A percentile compares a stretch with the other conserved stretches of the same genome.
phyloP scores from a whole-genome alignment of 2,329 filamentous ascomycete genomes.

The Talaromyces sp. region DNA sequence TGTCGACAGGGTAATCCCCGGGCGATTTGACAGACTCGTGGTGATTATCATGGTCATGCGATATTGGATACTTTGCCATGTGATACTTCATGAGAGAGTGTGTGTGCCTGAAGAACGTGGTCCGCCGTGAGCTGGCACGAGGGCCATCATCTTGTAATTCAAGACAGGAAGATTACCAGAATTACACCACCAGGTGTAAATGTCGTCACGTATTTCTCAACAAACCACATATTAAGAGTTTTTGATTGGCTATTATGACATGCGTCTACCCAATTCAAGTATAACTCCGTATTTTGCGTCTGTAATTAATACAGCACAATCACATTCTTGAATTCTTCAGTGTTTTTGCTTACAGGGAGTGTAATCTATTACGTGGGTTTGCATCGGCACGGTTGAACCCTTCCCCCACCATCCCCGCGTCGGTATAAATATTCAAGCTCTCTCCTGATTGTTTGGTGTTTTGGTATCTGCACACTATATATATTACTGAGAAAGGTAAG shows the following conservation, averaged over 20 bases:
- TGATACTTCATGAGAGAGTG: background rate
- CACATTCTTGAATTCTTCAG: background rate
- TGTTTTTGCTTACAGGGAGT: background rate
- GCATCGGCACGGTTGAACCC: background rate
- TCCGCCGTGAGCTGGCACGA: background rate
- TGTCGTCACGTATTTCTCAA: background rate
- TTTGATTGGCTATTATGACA: background rate
- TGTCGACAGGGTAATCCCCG: background rate
- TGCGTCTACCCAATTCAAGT: background rate
- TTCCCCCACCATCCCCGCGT: constrained; percentile 4
- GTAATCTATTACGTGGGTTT: constrained; percentile 3
- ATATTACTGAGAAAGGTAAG: background rate
- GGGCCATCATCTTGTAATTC: background rate
- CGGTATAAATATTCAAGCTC: background rate
- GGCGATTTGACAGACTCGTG: background rate
- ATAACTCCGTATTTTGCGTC: background rate
- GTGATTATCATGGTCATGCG: background rate
- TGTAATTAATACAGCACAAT: background rate
- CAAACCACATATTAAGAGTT: background rate
- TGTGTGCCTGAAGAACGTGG: background rate
- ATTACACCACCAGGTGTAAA: background rate
- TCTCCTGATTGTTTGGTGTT: background rate
- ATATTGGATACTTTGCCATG: background rate
- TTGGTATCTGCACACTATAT: background rate
- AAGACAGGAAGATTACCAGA: background rate